Evolutionary conservation across 2,329 filamentous ascomycete species (phyloP), one percentile per base, ranked within the genome.

Genomic region (Fusarium mundagurra): DNA sequence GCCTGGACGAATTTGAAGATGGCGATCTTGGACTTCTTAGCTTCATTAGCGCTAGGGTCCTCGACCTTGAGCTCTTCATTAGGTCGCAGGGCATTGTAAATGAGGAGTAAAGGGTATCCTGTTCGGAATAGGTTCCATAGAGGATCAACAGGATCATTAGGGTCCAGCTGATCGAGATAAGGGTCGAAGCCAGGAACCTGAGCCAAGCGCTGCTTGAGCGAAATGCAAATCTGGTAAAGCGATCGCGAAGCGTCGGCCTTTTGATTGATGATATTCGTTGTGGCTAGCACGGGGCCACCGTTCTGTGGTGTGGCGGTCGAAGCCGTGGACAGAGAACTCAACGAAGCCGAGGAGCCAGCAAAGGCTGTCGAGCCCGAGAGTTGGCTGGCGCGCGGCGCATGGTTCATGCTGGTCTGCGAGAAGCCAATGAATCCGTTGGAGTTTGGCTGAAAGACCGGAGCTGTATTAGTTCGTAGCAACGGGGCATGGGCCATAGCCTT

Each of bases 211-310:
- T 92, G 91, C 81, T 94, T 94, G 70, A 98, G 87, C 61, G 92
- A 91, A 76, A 97, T 89, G 82, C 96, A 98, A 82, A 97, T 98
- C 83, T 98, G 96, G 83, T 98, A 99, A 31, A 99, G 90, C 17
- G 95, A 98, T 68, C 92, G 90, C 64, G 94, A 94, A 75, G 96
- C 95, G 82, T 98, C 95, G 81, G 95, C 96, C 82, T 94, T 93
- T 83, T 96, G 94, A 85, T 99, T 99, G 87, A 99, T 98, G 82
- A 99, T 97, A 83, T 98, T 98, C 82, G 93, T 90, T 68, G 93
- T 94, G 69, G 95, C 93, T 78, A 94, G 86, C 71, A 95, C 89
- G 69, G 90, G 90, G 51, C 91, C 91, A 68, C 87, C 83, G 68
- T 83, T 89, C 53, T 87, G 85, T 16, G 60, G 83, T 70, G 83